phyloP scores from a whole-genome alignment of 495 filamentous ascomycete genomes.

The Bombardia bombarda region DNA sequence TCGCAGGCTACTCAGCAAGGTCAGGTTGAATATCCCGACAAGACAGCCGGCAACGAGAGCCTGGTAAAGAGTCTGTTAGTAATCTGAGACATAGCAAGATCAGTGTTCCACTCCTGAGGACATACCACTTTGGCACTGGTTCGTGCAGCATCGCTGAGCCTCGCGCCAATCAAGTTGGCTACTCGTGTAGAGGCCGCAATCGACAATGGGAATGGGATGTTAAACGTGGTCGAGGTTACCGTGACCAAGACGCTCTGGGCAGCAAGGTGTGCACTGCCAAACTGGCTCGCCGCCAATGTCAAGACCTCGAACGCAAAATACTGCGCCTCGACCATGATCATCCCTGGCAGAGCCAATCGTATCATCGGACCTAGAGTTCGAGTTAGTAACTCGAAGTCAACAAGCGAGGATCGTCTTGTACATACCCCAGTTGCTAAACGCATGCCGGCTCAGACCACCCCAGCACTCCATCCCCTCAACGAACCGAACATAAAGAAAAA shows the following conservation, averaged over 20 bases:
- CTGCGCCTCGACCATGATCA: slow-evolving; percentile 81
- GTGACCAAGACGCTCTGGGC: slow-evolving; percentile 44
- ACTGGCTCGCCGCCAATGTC: slow-evolving; percentile 58
- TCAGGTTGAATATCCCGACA: slow-evolving; percentile 65
- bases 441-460: slow-evolving; percentile 66
- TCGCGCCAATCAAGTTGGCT: slow-evolving; percentile 52
- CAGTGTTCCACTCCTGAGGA: no score
- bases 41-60: slow-evolving; percentile 25
- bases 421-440: slow-evolving; percentile 68
- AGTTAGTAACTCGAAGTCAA: no score
- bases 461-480: slow-evolving; percentile 74
- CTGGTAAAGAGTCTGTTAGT: no score
- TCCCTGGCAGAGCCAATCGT: slow-evolving; percentile 66
- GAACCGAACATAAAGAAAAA: slow-evolving; percentile 70
- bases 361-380: slow-evolving; percentile 65
- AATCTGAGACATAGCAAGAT: no score
- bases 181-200: slow-evolving; percentile 49
- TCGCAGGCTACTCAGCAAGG: slow-evolving; percentile 45
- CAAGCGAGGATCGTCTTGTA: not conserved
- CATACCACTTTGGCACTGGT: slow-evolving; percentile 47
- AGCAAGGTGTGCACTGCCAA: slow-evolving; percentile 55
- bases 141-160: slow-evolving; percentile 54
- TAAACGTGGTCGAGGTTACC: slow-evolving; percentile 40
- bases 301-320: slow-evolving; percentile 68
- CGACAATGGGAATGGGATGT: slow-evolving; percentile 47